Base-by-base conservation (phyloP, 208 protist genomes). In the Acanthamoeba sp. region DNA sequence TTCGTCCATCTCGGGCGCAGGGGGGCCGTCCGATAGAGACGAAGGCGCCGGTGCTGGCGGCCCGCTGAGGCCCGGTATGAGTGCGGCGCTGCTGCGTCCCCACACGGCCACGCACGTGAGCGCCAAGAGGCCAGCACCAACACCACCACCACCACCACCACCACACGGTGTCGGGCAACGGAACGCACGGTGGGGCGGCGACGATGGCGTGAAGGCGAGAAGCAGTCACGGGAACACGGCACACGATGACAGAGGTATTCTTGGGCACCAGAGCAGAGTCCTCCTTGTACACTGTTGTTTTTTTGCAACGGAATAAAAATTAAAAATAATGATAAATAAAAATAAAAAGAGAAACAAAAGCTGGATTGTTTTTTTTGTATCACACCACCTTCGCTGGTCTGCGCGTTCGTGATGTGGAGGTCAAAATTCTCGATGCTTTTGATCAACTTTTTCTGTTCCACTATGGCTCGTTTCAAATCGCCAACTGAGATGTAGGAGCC, bases 221-320 rank as follows among this genome's bases (percentile, higher is more conserved):
- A 9, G 20, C 69, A 6, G 90, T 78, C 42, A 91, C 59, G 14
- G 96, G 96, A 16, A 96, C 66, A 91, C 96, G 59, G 14, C 87
- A 94, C 6, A 97, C 93, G 34, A 97, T 69, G 14, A 97, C 71
- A 2, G 95, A 96, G 50, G 96, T 97, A 80, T 97, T 97, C 36
- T 96, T 96, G 59, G 96, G 96, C n/a, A 97, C 92, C 29, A 95
- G 29, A 40, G 69, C 55, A 18, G 82, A 38, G 34, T 97, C 95
- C 50, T 97, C 94, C 34, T 45, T 96, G 78, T 97, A 97, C 9
- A 93, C 96, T 95, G 91, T 38, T 55, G 64, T 36, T 32, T 32
- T 32, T n/a, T 9, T 4, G 62, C 62, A 29, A 12, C 36, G 22
- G 7, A 69, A 69, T 22, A 32, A 69, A 73, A 73, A 36, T 29